Percentiles rank a stretch among this genome's conserved stretches.
phyloP scores from a whole-genome alignment of 768 basidiomycete genomes.

The Rhizopogon vinicolor region DNA sequence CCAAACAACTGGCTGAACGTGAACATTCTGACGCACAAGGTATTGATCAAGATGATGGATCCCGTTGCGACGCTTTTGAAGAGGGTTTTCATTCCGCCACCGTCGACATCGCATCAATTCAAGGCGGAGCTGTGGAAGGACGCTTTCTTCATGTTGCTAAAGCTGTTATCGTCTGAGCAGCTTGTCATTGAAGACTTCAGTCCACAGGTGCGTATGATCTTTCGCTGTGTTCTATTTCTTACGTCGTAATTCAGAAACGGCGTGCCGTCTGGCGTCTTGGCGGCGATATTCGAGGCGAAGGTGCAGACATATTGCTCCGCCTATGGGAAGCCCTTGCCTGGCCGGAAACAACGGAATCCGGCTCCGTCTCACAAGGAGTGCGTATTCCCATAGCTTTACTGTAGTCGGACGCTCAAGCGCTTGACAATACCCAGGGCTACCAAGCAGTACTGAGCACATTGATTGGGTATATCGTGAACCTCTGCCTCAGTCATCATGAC shows the following conservation, averaged over 20 bases:
- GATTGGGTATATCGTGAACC: slow-evolving; percentile 84
- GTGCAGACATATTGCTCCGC: slow-evolving; percentile 69
- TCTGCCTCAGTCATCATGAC: slow-evolving; percentile 95
- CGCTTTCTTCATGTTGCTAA: slow-evolving; percentile 76
- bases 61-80: slow-evolving; percentile 75
- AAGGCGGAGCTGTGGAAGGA: slow-evolving; percentile 78
- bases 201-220: slow-evolving; percentile 60
- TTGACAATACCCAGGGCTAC: slow-evolving; percentile 53
- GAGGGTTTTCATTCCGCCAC: slow-evolving; percentile 73
- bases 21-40: slow-evolving; percentile 82
- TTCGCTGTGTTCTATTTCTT: slow-evolving; percentile 3
- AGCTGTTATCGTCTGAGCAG: slow-evolving; percentile 84
- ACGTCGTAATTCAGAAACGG: slow-evolving; percentile 59
- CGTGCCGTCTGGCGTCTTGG: slow-evolving; percentile 95
- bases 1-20: slow-evolving; percentile 90
- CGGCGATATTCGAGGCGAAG: slow-evolving; percentile 92
- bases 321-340: slow-evolving; percentile 87
- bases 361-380: slow-evolving; percentile 61
- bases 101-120: slow-evolving; percentile 60
- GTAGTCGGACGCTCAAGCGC: neutral
- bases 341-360: slow-evolving; percentile 51
- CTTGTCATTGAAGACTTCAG: slow-evolving; percentile 93
- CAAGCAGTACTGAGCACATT: slow-evolving; percentile 79
- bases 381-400: slow-evolving; percentile 19
- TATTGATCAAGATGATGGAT: slow-evolving; percentile 85